phyloP scores from a whole-genome alignment of 2,329 filamentous ascomycete genomes.

The Pseudogymnoascus sp. region DNA sequence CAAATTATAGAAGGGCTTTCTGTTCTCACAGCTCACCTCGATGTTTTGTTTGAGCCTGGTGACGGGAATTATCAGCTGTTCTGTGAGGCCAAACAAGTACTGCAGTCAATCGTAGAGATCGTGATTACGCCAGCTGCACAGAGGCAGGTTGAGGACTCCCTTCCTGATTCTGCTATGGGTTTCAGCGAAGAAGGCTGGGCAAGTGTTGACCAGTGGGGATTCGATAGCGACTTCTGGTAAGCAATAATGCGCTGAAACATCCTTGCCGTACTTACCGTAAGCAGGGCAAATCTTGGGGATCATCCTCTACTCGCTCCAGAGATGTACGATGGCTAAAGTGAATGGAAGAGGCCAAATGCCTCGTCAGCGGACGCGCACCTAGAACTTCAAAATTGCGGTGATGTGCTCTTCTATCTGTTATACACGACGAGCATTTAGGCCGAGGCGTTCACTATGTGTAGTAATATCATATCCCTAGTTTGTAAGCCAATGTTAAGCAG shows the following conservation, averaged over 20 bases:
- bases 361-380: too few species aligned
- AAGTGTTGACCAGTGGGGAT: neutral
- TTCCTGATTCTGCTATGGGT: neutral
- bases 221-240: neutral
- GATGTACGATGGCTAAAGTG: neutral
- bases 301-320: neutral
- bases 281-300: neutral
- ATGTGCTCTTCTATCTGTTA: too few species aligned
- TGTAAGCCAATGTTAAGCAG: neutral
- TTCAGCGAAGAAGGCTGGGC: neutral
- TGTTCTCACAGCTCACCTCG: neutral
- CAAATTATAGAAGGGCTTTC: neutral
- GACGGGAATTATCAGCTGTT: neutral
- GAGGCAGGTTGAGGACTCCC: neutral
- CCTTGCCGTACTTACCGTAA: neutral
- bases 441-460: too few species aligned
- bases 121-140: neutral
- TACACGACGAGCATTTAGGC: too few species aligned
- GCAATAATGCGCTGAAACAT: neutral
- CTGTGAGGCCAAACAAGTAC: neutral
- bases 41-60: neutral
- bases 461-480: too few species aligned
- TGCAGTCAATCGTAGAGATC: neutral
- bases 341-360: neutral
- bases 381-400: too few species aligned